phyloP scores from a whole-genome alignment of 345 rosid species.

The Pistacia atlantica region DNA sequence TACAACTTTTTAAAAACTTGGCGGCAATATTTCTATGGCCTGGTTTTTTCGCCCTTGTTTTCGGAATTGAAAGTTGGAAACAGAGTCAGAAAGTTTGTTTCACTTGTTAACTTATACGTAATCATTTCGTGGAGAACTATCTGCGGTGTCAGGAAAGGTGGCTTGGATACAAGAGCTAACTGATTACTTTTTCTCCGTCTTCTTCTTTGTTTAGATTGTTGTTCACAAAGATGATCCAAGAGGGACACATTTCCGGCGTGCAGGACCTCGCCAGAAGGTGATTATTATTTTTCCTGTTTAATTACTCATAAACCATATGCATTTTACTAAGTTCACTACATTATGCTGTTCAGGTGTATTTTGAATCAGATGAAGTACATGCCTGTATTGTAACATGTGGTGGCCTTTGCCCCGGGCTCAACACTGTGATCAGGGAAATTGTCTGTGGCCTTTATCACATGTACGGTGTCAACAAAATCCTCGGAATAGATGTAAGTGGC shows the following conservation, averaged over 20 bases:
- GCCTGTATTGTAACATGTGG: constrained; percentile 96
- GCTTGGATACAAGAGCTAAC: not conserved
- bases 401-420: constrained; percentile 91
- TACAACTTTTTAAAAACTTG: not conserved
- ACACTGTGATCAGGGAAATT: constrained; percentile 86
- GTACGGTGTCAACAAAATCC: constrained; percentile 80
- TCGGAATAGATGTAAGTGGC: constrained; percentile 76
- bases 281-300: not conserved
- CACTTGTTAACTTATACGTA: not conserved
- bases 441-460: constrained; percentile 76
- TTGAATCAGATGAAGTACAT: constrained; percentile 72
- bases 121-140: not conserved
- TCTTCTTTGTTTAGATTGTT: constrained; percentile 49
- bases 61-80: not conserved
- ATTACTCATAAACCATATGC: not conserved
- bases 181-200: not conserved
- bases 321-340: not conserved
- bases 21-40: not conserved
- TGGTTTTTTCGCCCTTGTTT: not conserved
- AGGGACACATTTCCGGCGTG: constrained; percentile 89
- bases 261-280: constrained; percentile 94
- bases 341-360: constrained; percentile 55
- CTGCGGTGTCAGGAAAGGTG: not conserved
- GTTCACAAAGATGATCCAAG: constrained; percentile 76
- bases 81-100: not conserved